phyloP scores from a whole-genome alignment of 768 basidiomycete species.

The Suillus fuscotomentosus region DNA sequence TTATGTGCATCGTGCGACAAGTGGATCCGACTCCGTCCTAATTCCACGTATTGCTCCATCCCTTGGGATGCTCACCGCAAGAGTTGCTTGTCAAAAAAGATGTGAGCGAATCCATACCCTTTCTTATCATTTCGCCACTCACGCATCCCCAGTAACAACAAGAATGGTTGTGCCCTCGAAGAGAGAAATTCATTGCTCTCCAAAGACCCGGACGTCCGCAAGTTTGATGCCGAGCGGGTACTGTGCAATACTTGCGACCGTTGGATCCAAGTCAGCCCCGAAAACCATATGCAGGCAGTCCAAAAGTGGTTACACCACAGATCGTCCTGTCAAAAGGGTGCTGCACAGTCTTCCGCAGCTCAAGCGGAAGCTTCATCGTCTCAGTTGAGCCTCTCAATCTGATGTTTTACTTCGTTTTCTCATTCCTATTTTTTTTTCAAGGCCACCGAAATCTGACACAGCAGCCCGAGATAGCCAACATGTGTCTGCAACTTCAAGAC shows the following conservation, averaged over 20 bases:
- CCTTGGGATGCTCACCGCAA: constrained; percentile 87
- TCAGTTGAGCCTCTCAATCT: neutral
- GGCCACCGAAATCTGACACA: neutral
- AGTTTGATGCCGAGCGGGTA: constrained; percentile 71
- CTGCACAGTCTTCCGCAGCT: constrained; percentile 6
- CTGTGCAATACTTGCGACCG: constrained; percentile 67
- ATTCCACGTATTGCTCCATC: constrained; percentile 86
- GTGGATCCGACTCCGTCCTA: constrained; percentile 83
- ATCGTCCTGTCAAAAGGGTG: constrained; percentile 46
- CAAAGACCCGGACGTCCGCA: constrained; percentile 69
- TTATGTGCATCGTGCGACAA: constrained; percentile 80
- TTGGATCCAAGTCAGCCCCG: constrained; percentile 62
- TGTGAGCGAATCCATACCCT: constrained; percentile 40
- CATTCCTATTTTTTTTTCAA: neutral
- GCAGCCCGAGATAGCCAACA: neutral
- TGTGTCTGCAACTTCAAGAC: neutral
- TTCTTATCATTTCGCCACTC: constrained; percentile 8
- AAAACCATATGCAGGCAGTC: constrained; percentile 60
- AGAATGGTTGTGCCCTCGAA: constrained; percentile 58
- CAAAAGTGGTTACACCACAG: constrained; percentile 68
- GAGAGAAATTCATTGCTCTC: constrained; percentile 58
- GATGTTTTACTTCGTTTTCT: neutral
- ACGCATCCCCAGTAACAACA: constrained; percentile 30
- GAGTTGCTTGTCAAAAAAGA: constrained; percentile 77
- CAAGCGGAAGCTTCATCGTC: constrained; percentile 23